Percentiles rank a stretch among this genome's conserved stretches.
Conservation (phyloP, 352 stramenopile genomes). For the Pythium grandisporangium region DNA sequence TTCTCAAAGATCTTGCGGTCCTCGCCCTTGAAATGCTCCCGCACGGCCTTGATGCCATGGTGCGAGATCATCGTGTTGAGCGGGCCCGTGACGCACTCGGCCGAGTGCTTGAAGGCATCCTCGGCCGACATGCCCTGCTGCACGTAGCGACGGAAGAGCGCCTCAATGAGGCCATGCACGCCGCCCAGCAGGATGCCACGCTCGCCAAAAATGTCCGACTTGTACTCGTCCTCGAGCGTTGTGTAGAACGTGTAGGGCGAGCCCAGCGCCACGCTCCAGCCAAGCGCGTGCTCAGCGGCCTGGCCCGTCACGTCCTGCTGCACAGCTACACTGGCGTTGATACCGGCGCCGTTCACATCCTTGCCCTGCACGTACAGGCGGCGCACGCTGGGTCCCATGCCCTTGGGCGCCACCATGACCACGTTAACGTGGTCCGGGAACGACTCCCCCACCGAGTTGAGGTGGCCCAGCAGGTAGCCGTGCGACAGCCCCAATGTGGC, state of each 20-base stretch:
- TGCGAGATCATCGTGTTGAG: slow-evolving; percentile 97
- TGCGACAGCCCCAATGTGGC: slow-evolving; percentile 96
- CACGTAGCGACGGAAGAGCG: slow-evolving; percentile 95
- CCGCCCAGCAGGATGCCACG: slow-evolving; percentile 95
- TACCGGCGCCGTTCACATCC: slow-evolving; percentile 96
- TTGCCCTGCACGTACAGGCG: slow-evolving; percentile 98
- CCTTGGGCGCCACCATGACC: slow-evolving; percentile 97
- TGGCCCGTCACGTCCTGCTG: slow-evolving; percentile 93
- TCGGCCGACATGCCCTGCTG: slow-evolving; percentile 91
- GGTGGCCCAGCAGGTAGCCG: slow-evolving; percentile 95
- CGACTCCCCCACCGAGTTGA: slow-evolving; percentile 91
- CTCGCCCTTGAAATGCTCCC: slow-evolving; percentile 89
- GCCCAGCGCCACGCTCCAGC: slow-evolving; percentile 94
- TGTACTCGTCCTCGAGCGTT: slow-evolving; percentile 95
- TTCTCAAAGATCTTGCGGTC: slow-evolving; percentile 93
- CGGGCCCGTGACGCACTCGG: slow-evolving; percentile 96
- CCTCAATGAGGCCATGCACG: slow-evolving; percentile 96
- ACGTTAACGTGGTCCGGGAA: slow-evolving; percentile 97
- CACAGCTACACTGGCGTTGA: slow-evolving; percentile 95
- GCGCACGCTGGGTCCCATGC: slow-evolving; percentile 95
- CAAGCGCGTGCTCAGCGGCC: slow-evolving; percentile 93
- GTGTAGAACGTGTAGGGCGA: slow-evolving; percentile 98
- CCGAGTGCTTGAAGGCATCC: slow-evolving; percentile 94
- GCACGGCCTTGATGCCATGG: slow-evolving; percentile 95
- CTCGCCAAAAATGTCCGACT: slow-evolving; percentile 98